Base-by-base conservation (phyloP, 1,284 basidiomycete genomes). In the Trametes sp. region DNA sequence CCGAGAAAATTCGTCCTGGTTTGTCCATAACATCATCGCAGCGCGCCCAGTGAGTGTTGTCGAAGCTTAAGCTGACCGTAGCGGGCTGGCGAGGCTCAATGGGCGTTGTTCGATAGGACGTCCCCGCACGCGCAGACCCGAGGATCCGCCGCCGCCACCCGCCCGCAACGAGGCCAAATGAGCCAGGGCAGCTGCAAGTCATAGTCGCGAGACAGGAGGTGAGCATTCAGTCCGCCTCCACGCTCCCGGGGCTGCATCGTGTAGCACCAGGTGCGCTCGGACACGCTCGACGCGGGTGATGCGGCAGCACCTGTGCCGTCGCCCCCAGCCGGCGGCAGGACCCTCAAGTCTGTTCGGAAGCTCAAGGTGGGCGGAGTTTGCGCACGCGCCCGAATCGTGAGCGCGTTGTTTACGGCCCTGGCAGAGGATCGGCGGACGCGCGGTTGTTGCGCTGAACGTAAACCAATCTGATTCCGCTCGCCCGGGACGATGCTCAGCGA, bases 41-140 rank as follows among this genome's bases (percentile, higher is more conserved):
- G 55, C 57, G 49, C 65, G 56, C 55, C 65, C 65, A 4, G 65
- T 67, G 35, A 64, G 65, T 61, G 21, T 21, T 24, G 31, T 41
- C 29, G 48, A 58, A 51, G 57, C 29, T 7, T 45, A 10, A 6
- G 19, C 28, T 6, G 41, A 35, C 59, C 26, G 45, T 28, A 46
- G 28, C 51, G 21, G 49, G 35, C 33, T 48, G 41, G 19, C 42
- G 26, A 24, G 21, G 11, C 35, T 49, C 35, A 45, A 57, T 29
- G 9, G 36, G 28, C 36, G 38, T 23, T 45, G 51, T 24, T 45
- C 49, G 19, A 9, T 26, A 53, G 57, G 41, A 57, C 55, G 28
- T 35, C 33, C 24, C 38, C 28, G 36, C 45, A 11, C 29, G 52
- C 44, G 54, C 59, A 23, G 23, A 44, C 35, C 54, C 60, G 54